Evolutionary conservation across 2,329 filamentous ascomycete species (phyloP).

Genomic region (Torrubiella hemipterigena): DNA sequence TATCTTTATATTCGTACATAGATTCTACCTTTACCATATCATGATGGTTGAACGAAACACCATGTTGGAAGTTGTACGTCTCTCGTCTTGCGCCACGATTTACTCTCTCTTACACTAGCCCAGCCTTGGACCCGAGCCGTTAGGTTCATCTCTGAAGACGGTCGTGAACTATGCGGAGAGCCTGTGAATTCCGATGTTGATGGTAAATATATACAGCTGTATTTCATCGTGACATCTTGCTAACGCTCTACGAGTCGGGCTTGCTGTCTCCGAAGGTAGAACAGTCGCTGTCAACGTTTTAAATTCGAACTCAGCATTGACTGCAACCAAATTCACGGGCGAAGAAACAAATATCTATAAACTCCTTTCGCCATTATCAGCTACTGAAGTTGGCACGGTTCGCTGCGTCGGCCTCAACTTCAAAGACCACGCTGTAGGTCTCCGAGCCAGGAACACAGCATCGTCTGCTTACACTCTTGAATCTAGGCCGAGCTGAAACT

Average conservation of each 20-base stretch:
- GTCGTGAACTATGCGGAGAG: slow-evolving; percentile 14
- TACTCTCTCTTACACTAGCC: neutral
- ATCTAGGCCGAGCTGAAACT: slow-evolving; percentile 14
- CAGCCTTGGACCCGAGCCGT: slow-evolving; percentile 13
- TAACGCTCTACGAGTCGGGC: slow-evolving; percentile 8
- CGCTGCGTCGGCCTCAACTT: slow-evolving; percentile 38
- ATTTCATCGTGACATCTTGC: neutral
- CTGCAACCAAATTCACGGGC: slow-evolving; percentile 14
- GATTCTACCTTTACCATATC: too few relatives aligned
- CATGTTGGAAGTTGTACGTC: too few relatives aligned
- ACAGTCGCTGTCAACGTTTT: slow-evolving; percentile 10
- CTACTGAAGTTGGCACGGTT: slow-evolving; percentile 7
- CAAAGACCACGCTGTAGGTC: slow-evolving; percentile 20
- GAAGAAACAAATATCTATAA: slow-evolving; percentile 3
- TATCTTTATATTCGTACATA: too few relatives aligned
- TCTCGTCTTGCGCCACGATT: too few relatives aligned
- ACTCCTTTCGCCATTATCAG: slow-evolving; percentile 7
- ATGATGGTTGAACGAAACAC: too few relatives aligned
- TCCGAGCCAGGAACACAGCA: neutral
- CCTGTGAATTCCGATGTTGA: slow-evolving; percentile 11
- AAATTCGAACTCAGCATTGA: slow-evolving; percentile 11
- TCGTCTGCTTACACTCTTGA: too few relatives aligned
- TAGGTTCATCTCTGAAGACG: slow-evolving; percentile 13
- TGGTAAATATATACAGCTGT: slow-evolving; percentile 7
- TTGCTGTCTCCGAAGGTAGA: slow-evolving; percentile 9